These are phyloP conservation scores for Jaenimonas drosophilae DNA, from an alignment of 208 protist genomes.

Conservation along the genomic window DNA sequence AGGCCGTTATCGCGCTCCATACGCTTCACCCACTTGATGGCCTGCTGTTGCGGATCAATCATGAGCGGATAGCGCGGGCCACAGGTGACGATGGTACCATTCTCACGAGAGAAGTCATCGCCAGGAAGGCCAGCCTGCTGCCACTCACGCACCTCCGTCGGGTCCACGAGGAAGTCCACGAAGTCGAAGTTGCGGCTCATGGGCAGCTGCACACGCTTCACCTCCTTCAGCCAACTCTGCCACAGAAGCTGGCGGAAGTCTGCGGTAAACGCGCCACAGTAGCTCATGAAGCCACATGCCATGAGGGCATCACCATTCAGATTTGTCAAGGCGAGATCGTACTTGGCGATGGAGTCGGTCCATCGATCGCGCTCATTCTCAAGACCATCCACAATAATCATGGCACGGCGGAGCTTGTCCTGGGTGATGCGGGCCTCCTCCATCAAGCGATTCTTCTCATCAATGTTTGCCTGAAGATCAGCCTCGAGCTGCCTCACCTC, in stretches of 20 bases:
- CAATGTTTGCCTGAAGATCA: slow-evolving; percentile 84
- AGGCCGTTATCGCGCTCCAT: slow-evolving; percentile 91
- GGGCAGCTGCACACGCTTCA: slow-evolving; percentile 74
- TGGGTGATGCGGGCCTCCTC: slow-evolving; percentile 91
- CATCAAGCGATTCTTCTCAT: slow-evolving; percentile 91
- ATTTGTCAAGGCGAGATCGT: slow-evolving; percentile 84
- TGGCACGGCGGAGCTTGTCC: slow-evolving; percentile 94
- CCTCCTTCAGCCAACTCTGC: slow-evolving; percentile 88
- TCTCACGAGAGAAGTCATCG: slow-evolving; percentile 95
- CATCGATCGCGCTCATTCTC: slow-evolving; percentile 95
- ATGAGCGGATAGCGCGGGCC: slow-evolving; percentile 96
- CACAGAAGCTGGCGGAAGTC: slow-evolving; percentile 92
- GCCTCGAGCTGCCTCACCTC: slow-evolving; percentile 89
- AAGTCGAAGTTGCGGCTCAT: slow-evolving; percentile 86
- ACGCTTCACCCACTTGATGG: slow-evolving; percentile 98
- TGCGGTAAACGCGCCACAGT: slow-evolving; percentile 95
- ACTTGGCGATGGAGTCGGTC: slow-evolving; percentile 89
- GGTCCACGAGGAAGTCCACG: slow-evolving; percentile 91
- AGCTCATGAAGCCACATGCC: slow-evolving; percentile 95
- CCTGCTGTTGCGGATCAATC: slow-evolving; percentile 99
- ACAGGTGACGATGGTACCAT: slow-evolving; percentile 95
- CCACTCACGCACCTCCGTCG: slow-evolving; percentile 96
- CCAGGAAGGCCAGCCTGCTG: slow-evolving; percentile 94
- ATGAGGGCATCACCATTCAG: slow-evolving; percentile 95
- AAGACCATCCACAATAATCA: slow-evolving; percentile 96